phyloP scores from a whole-genome alignment of 2,329 filamentous ascomycete genomes.

The Cladosporium velox region DNA sequence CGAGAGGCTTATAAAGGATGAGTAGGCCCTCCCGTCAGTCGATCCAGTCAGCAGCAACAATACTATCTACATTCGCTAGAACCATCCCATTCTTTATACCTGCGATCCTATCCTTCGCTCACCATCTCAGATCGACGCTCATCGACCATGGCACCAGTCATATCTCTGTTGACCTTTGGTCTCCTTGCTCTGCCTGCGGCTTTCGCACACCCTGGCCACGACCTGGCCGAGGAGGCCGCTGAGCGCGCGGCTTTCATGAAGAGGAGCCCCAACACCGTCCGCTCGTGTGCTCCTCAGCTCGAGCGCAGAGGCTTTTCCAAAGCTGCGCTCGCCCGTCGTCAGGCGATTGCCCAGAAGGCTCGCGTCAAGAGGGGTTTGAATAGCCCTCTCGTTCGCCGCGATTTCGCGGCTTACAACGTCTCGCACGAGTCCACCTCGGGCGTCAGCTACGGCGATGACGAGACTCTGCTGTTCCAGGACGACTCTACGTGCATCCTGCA shows the following conservation, averaged over 20 bases:
- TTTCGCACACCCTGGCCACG: constrained; percentile 30
- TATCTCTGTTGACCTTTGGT: constrained; percentile 16
- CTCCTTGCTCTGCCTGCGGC: constrained; percentile 7
- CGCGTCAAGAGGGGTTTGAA: constrained; percentile 27
- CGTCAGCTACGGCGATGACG: constrained; percentile 28
- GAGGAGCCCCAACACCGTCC: constrained; percentile 27
- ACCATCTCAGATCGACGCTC: background rate
- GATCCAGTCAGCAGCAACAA: background rate
- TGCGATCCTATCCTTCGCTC: background rate
- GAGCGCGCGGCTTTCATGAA: constrained; percentile 28
- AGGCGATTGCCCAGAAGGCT: constrained; percentile 27
- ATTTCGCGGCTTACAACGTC: constrained; percentile 29
- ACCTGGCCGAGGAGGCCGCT: constrained; percentile 27
- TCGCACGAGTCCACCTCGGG: constrained; percentile 28
- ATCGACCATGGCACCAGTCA: constrained; percentile 10
- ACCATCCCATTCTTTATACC: background rate
- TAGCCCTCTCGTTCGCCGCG: constrained; percentile 29
- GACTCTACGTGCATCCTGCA: constrained; percentile 33
- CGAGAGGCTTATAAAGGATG: background rate
- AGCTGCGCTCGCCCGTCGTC: constrained; percentile 28
- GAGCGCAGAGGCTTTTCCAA: constrained; percentile 27
- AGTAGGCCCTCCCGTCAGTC: background rate
- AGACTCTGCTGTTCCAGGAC: constrained; percentile 23
- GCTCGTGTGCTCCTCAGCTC: constrained; percentile 28
- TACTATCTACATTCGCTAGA: background rate